A percentile compares a stretch with the other conserved stretches of the same genome.
phyloP scores from a whole-genome alignment of 1,284 basidiomycete genomes.

The Puccinia polysora region DNA sequence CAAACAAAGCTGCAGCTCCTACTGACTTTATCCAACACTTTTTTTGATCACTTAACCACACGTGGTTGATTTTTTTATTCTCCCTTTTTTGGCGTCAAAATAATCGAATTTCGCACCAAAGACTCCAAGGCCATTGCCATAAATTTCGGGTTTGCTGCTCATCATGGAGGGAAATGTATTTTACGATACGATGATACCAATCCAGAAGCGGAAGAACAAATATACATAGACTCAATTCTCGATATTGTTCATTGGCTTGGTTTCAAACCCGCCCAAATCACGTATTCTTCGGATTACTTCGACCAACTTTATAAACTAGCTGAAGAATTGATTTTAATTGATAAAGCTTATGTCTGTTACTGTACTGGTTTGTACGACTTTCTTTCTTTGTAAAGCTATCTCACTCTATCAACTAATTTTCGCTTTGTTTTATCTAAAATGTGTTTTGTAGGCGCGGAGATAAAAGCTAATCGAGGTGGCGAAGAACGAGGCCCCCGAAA shows the following conservation, averaged over 20 bases:
- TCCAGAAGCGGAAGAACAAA: constrained; percentile 91
- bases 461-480: constrained; percentile 76
- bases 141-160: constrained; percentile 94
- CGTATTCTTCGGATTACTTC: constrained; percentile 98
- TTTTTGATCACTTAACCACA: too few species aligned
- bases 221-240: constrained; percentile 93
- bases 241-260: constrained; percentile 96
- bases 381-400: neutral
- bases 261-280: constrained; percentile 97
- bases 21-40: too few species aligned
- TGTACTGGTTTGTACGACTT: constrained; percentile 71
- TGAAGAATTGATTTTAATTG: constrained; percentile 80
- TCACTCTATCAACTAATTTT: constrained; percentile 16
- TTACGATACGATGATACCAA: constrained; percentile 98
- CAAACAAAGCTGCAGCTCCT: too few species aligned
- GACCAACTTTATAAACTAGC: constrained; percentile 80
- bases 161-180: constrained; percentile 84
- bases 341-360: constrained; percentile 92
- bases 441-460: constrained; percentile 69
- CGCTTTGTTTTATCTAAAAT: constrained; percentile 28
- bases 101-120: neutral
- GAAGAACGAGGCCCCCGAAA: constrained; percentile 76
- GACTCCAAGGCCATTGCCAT: constrained; percentile 97
- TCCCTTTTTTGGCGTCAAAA: neutral
- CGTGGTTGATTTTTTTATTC: neutral